Evolutionary conservation across 495 filamentous ascomycete genomes (phyloP), one percentile per base, ranked within the genome.

Genomic region (Polyplosphaeria fusca): DNA sequence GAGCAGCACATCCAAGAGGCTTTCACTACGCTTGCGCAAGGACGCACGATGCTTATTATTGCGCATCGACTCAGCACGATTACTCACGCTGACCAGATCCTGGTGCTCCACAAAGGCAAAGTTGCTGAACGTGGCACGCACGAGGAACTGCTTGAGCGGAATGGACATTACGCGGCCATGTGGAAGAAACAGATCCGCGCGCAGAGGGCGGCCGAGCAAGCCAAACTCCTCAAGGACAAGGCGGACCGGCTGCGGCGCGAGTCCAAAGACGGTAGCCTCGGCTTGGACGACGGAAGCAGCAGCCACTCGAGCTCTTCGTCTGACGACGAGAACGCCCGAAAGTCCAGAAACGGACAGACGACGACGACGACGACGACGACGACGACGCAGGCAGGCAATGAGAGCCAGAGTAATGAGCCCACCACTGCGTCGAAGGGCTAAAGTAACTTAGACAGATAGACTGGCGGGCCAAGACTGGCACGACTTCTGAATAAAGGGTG

Each of bases 181-280:
- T 98, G 93, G 93, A 82, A 83, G 67, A 95, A 95, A 70, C 93
- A 98, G 67, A 90, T 92, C 59, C 82, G 86, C 11, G 93, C 91
- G 11, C 89, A 96, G 71, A 79, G 81, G 54, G 92, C 90, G 1
- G 85, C 85, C 0, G 86, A 87, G 55, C 82, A 91, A 68, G 89
- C 73, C 5, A 83, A 42, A 76, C 76, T 67, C 62, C 74, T 67
- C 68, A 76, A 53, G 73, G 76, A 79, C 68, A 80, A 77, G 71
- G 81, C 80, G 11, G 76, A 81, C 55, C 73, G 77, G 68, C 71
- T 83, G 7, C 53, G 81, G 52, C 68, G 73, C 46, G 72, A 74
- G 55, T 57, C 55, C 43, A 63, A 64, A 40, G 63, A 66, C 28
- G 45, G 51, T 18, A 55, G n/a, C 9, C 47, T 50, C 20, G 45